These are phyloP conservation scores for Alternaria longipes DNA, from an alignment of 2,329 filamentous ascomycete species.

Conservation along the genomic window DNA sequence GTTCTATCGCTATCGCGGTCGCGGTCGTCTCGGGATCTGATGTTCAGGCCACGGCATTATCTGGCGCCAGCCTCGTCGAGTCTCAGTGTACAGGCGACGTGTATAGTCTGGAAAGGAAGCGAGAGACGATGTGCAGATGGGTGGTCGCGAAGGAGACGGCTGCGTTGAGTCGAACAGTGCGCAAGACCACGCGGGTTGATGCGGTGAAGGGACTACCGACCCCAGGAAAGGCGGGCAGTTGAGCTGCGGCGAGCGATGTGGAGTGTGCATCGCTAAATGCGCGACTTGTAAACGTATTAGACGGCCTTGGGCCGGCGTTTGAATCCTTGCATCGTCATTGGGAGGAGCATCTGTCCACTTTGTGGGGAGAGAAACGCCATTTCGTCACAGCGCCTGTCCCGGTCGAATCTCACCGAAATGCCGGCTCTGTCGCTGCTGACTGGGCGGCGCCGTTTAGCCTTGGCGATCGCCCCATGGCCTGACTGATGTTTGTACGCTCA, in stretches of 20 bases:
- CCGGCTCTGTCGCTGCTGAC: not conserved
- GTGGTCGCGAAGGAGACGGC: slow-evolving; percentile 11
- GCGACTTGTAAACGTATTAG: slow-evolving; percentile 20
- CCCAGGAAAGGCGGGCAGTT: slow-evolving; percentile 33
- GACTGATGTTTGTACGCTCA: slow-evolving; percentile 6
- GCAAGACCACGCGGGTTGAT: slow-evolving; percentile 13
- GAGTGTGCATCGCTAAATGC: slow-evolving; percentile 28
- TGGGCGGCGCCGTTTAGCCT: slow-evolving; percentile 12
- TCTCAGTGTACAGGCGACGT: slow-evolving; percentile 1
- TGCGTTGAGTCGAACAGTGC: slow-evolving; percentile 9
- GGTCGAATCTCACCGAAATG: slow-evolving; percentile 15
- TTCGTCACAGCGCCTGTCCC: slow-evolving; percentile 20
- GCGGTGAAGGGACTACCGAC: slow-evolving; percentile 32
- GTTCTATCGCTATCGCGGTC: slow-evolving; percentile 41
- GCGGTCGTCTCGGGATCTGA: slow-evolving; percentile 34
- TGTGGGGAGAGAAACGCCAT: slow-evolving; percentile 32
- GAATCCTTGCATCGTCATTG: slow-evolving; percentile 25
- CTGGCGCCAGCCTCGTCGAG: slow-evolving; percentile 21
- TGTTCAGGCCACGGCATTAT: slow-evolving; percentile 35
- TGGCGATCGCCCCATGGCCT: not conserved
- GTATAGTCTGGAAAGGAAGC: not conserved
- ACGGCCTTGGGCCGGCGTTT: slow-evolving; percentile 21
- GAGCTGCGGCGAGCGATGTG: slow-evolving; percentile 27
- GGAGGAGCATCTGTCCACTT: slow-evolving; percentile 22
- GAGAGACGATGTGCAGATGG: slow-evolving; percentile 3